Evolutionary conservation across 2,329 filamentous ascomycete genomes (phyloP), one percentile per base, ranked within the genome.

Genomic region (Penicillium sp.): DNA sequence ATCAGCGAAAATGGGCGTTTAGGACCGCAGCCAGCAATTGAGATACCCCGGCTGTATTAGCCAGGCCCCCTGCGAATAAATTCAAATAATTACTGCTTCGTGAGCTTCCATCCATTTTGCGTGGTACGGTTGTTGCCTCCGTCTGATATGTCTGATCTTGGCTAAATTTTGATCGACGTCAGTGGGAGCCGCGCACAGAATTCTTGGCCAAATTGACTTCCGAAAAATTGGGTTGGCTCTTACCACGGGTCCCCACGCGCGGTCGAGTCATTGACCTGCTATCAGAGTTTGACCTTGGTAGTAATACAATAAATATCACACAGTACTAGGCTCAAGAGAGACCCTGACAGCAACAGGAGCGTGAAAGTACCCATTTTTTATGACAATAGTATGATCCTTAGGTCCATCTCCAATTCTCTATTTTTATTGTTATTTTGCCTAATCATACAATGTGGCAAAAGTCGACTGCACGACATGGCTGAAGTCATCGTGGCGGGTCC

Each of bases 401-500:
- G 19, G 38, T 4, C 25, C 14, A 26, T 46, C 25, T 28, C 3
- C 28, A 6, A 28, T 46, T 46, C 43, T 46, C 22, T 25, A 28
- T 22, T 28, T 8, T 42, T 42, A 14, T 33, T 22, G 19, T 22
- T 22, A 22, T 22, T 22, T 37, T 37, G 13, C 35, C 35, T 37
- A 14, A 14, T 42, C 38, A 19, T n/a, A n/a, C 45, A 22, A 48
- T 49, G 62, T 64, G 57, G 60, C 62, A 54, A 62, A 62, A 54
- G 53, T 45, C n/a, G 16, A 55, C 54, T 64, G 61, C 61, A 64
- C 59, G 38, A 61, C 61, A 61, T 58, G 46, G 16, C 37, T 54
- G 54, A 52, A 57, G 26, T 51, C 57, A 49, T 51, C 42, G n/a
- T 28, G 59, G 63, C 64, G 63, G 63, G 63, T 63, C 62, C 62